A percentile compares a stretch with the other conserved stretches of the same genome.
Evolutionary conservation across 495 filamentous ascomycete species (phyloP).

Genomic region (Daldinia concentrica): DNA sequence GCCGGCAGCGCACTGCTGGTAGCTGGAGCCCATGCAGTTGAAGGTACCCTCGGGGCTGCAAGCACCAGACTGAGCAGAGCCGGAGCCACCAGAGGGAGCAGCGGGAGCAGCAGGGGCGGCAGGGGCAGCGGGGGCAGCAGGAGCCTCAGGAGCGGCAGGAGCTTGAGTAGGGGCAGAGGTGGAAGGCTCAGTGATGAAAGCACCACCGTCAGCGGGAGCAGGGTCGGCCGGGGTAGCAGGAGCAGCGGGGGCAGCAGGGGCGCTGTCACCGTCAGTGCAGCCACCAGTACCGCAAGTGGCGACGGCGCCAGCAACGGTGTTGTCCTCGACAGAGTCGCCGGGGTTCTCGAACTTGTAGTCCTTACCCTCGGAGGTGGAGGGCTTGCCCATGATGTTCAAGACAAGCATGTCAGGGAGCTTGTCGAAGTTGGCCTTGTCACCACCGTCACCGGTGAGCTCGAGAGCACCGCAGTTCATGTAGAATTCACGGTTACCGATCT

Average conservation of each 20-base stretch:
- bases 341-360: slow-evolving; percentile 65
- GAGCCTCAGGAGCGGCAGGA: slow-evolving; percentile 12
- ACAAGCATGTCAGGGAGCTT: slow-evolving; percentile 81
- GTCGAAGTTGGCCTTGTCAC: slow-evolving; percentile 58
- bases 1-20: slow-evolving; percentile 57
- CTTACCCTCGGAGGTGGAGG: slow-evolving; percentile 56
- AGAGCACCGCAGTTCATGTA: slow-evolving; percentile 94
- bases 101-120: slow-evolving; percentile 35
- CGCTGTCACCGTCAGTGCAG: slow-evolving; percentile 23
- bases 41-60: slow-evolving; percentile 56
- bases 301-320: slow-evolving; percentile 37
- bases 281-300: slow-evolving; percentile 38
- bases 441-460: slow-evolving; percentile 65
- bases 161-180: slow-evolving; percentile 24
- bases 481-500: slow-evolving; percentile 87
- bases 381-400: slow-evolving; percentile 73
- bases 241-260: slow-evolving; percentile 21
- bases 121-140: slow-evolving; percentile 26
- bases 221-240: slow-evolving; percentile 18
- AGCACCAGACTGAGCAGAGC: slow-evolving; percentile 37
- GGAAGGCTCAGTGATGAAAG: slow-evolving; percentile 35
- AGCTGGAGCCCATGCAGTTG: slow-evolving; percentile 56
- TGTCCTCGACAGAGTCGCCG: slow-evolving; percentile 61
- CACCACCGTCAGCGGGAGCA: slow-evolving; percentile 24
- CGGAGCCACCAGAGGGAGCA: slow-evolving; percentile 16